A percentile compares a stretch with the other conserved stretches of the same genome.
Evolutionary conservation across 2,329 filamentous ascomycete genomes (phyloP).

Genomic region (Aspergillus puulaauensis): DNA sequence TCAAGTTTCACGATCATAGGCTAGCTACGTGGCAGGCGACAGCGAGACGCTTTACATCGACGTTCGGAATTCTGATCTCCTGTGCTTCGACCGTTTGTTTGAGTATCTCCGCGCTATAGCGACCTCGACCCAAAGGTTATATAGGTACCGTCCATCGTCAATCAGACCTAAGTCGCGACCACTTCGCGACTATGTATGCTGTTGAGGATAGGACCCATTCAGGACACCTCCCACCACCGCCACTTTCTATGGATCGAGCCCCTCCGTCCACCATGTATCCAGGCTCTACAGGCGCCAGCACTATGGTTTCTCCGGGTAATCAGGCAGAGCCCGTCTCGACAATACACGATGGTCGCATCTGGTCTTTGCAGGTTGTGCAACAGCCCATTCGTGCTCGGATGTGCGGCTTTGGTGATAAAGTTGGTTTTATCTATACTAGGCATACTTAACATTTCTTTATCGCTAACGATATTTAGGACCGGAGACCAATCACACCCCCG

Average conservation of each 20-base stretch:
- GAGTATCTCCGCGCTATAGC: not conserved
- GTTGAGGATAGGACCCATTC: constrained; percentile 38
- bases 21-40: no score
- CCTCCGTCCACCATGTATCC: constrained; percentile 36
- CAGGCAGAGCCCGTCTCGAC: constrained; percentile 42
- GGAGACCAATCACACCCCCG: constrained; percentile 91
- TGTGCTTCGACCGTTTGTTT: not conserved
- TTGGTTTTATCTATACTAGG: constrained; percentile 41
- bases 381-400: constrained; percentile 91
- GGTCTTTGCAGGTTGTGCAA: constrained; percentile 77
- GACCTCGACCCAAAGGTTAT: not conserved
- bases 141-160: not conserved
- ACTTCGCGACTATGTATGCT: constrained; percentile 37
- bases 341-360: constrained; percentile 44
- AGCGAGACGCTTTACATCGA: constrained; percentile 17
- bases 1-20: not conserved
- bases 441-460: not conserved
- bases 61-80: constrained; percentile 13
- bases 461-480: constrained; percentile 61
- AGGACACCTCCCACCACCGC: constrained; percentile 34
- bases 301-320: constrained; percentile 30
- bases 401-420: constrained; percentile 99
- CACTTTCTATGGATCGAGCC: constrained; percentile 43
- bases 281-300: constrained; percentile 29
- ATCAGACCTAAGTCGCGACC: constrained; percentile 15